Base-by-base conservation (phyloP, 2,329 filamentous ascomycete species). In the Penicillium frequentans region DNA sequence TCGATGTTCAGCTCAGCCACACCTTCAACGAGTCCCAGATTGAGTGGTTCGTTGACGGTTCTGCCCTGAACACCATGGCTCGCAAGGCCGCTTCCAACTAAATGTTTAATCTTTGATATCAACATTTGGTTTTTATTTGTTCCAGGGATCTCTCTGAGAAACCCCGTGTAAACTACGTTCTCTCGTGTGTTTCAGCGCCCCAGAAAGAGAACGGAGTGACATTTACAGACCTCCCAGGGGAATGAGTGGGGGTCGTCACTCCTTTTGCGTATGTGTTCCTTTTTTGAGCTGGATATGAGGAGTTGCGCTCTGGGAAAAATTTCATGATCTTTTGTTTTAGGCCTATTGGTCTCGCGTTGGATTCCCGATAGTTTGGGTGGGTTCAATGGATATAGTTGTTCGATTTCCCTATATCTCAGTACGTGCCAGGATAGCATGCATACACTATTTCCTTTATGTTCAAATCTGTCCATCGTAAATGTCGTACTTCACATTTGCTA, bases 31-130 rank as follows among this genome's bases (percentile, higher is more conserved):
- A 91, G 77, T 87, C 90, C 68, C 95, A 99, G 83, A 89, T 99
- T 63, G 90, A 97, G 82, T 99, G 95, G 95, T 99, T 99, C 86
- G 93, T 92, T 85, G 96, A 98, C 78, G 95, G 95, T 67, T 93
- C 89, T 73, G 95, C 95, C 55, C 84, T 99, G 66, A 99, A 99
- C 87, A 97, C 93, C 70, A 99, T 99, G 93, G 93, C 93, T 67
- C 96, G 95, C 87, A 73, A 75, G 61, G 57, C 69, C 54, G 67
- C 53, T 27, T 4, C 13, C 55, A 69, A 69, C 53, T 75, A 75
- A 71, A 67, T 61, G 21, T 29, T 53, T 26, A 35, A 33, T 29
- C 14, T 26, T 21, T 21, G 37, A 44, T 24, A 23, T 46, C 46
- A 51, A 56, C 50, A 58, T 48, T 27, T 27, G 13, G 21, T 26